phyloP scores from a whole-genome alignment of 345 rosid genomes.

The Eucalyptus sp. region DNA sequence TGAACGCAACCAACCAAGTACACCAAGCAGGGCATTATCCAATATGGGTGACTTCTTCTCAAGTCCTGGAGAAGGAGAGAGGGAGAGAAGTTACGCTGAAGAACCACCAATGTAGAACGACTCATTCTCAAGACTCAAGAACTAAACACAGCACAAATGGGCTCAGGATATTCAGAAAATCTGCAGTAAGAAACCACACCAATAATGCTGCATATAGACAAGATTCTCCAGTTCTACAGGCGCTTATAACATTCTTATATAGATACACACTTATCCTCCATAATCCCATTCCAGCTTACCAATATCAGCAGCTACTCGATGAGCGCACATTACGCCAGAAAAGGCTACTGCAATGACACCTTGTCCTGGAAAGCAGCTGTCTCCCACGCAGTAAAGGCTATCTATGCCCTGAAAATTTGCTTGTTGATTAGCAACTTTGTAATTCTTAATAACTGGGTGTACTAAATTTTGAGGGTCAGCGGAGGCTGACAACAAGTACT shows the following conservation, averaged over 20 bases:
- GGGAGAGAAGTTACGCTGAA: neutral
- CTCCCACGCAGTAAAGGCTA: constrained; percentile 90
- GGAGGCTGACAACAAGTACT: neutral
- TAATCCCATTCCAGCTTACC: constrained; percentile 25
- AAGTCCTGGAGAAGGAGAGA: constrained; percentile 24
- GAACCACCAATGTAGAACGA: neutral
- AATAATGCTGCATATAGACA: neutral
- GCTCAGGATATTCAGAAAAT: neutral
- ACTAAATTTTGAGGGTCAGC: neutral
- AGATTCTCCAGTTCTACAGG: neutral
- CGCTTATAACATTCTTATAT: neutral
- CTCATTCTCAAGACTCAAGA: neutral
- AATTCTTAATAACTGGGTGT: neutral
- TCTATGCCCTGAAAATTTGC: constrained; percentile 44
- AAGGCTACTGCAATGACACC: constrained; percentile 98
- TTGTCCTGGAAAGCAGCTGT: constrained; percentile 98
- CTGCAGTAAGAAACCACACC: neutral
- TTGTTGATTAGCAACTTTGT: neutral
- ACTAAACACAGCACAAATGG: neutral
- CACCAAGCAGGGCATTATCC: constrained; percentile 60
- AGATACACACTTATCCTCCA: neutral
- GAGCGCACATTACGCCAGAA: constrained; percentile 95
- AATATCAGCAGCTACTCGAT: constrained; percentile 94
- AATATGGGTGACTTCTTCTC: constrained; percentile 64
- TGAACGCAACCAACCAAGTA: constrained; percentile 76